phyloP scores from a whole-genome alignment of 345 rosid species.

The Aurinia saxatilis region DNA sequence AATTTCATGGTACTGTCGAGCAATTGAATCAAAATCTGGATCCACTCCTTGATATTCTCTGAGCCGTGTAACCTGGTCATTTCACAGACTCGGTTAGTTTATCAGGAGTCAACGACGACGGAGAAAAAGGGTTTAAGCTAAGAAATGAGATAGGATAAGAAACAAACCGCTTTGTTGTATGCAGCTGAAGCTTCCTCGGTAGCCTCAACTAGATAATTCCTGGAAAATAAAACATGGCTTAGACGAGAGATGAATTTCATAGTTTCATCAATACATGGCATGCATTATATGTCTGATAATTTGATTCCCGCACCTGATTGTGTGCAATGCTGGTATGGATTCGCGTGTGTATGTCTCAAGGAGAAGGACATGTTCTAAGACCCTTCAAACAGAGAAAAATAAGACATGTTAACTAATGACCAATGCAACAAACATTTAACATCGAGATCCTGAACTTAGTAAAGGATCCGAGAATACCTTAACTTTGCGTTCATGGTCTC shows the following conservation, averaged over 20 bases:
- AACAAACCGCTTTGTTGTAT: slow-evolving; percentile 89
- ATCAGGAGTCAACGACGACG: background rate
- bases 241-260: background rate
- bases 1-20: slow-evolving; percentile 91
- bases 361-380: slow-evolving; percentile 74
- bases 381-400: slow-evolving; percentile 35
- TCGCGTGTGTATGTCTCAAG: slow-evolving; percentile 88
- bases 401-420: background rate
- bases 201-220: slow-evolving; percentile 90
- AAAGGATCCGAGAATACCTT: slow-evolving; percentile 44
- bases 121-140: background rate
- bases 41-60: slow-evolving; percentile 98
- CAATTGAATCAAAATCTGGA: slow-evolving; percentile 87
- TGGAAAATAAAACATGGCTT: slow-evolving; percentile 16
- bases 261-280: background rate
- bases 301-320: slow-evolving; percentile 51
- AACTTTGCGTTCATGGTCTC: slow-evolving; percentile 95
- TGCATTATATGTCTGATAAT: background rate
- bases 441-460: background rate
- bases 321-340: slow-evolving; percentile 85
- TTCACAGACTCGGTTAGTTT: background rate
- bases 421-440: background rate
- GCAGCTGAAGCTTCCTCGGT: slow-evolving; percentile 94
- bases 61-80: slow-evolving; percentile 75
- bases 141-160: background rate